Percentiles rank a stretch among this genome's conserved stretches.
Evolutionary conservation across 305 asterid genomes (phyloP).

Genomic region (Fraxinus floribunda): DNA sequence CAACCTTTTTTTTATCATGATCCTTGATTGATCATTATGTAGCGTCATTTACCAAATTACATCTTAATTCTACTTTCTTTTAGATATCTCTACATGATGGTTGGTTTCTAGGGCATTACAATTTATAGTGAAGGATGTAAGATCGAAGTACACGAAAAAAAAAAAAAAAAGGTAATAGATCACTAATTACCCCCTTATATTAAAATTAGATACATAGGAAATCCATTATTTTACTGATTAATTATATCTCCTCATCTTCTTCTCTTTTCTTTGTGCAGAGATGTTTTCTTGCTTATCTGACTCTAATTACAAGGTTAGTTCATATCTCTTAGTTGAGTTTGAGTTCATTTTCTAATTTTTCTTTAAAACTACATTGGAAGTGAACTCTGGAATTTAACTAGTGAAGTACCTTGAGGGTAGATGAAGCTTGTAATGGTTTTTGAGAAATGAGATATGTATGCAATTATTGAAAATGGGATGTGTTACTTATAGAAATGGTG

Average conservation of each 20-base stretch:
- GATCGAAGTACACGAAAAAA: too few species aligned
- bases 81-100: slow-evolving; percentile 8
- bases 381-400: too few species aligned
- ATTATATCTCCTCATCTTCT: neutral
- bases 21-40: slow-evolving; percentile 48
- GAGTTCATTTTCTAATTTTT: too few species aligned
- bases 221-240: neutral
- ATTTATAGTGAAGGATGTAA: neutral
- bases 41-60: neutral
- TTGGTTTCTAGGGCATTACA: neutral
- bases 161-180: too few species aligned
- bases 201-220: neutral
- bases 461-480: too few species aligned
- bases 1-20: slow-evolving; percentile 69
- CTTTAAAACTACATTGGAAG: too few species aligned
- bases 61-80: slow-evolving; percentile 9
- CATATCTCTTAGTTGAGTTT: too few species aligned
- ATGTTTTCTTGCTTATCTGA: neutral
- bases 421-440: too few species aligned
- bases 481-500: too few species aligned
- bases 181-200: too few species aligned
- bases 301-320: neutral
- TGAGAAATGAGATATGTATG: too few species aligned
- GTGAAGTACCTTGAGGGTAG: too few species aligned
- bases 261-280: neutral